Evolutionary conservation across 805 yeast species (phyloP), one percentile per base, ranked within the genome.

Genomic region (Zygoascus ofunaensis): DNA sequence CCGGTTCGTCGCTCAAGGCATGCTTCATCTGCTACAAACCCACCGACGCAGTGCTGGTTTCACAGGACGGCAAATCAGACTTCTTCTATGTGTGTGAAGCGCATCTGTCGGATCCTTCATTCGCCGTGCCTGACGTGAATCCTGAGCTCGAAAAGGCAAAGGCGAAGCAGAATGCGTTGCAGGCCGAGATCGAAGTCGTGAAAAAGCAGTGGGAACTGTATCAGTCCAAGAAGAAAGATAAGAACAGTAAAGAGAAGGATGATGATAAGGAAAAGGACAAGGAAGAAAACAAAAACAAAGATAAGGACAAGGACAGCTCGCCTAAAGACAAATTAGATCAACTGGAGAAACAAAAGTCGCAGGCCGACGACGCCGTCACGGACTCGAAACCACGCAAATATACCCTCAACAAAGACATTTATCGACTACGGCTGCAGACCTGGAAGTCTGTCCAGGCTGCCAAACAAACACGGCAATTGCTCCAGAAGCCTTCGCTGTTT

Each of bases 11-110:
- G 44, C 51, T 70, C 33, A 66, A 66, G 50, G 65, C 80, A 0
- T 77, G 82, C 52, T 52, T 55, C 35, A 57, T 77, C 12, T 77
- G 82, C 63, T 75, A 68, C 57, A 72, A 72, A 47, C 79, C 82
- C 1, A 63, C 79, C 1, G 41, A 62, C 2, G 61, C 66, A 1
- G 82, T 77, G 20, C 59, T 77, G 42, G 64, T 77, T 8, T 62
- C 73, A 8, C 63, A 65, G 22, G 70, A 66, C 45, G 70, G 70
- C 37, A 61, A 56, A 17, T 52, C 61, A 3, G 82, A 78, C 54
- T 73, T 68, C 55, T 74, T 78, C 56, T 77, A 75, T 54, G 62
- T 68, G 1, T 78, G 82, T 55, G 64, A 65, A 22, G 44, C 63
- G 14, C 82, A 77, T 56, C 58, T 77, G 42, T 48, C 55, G 7